Percentiles rank a stretch among this genome's conserved stretches.
Conservation (phyloP, 2,329 filamentous ascomycete genomes). For the Lachnellula arida region DNA sequence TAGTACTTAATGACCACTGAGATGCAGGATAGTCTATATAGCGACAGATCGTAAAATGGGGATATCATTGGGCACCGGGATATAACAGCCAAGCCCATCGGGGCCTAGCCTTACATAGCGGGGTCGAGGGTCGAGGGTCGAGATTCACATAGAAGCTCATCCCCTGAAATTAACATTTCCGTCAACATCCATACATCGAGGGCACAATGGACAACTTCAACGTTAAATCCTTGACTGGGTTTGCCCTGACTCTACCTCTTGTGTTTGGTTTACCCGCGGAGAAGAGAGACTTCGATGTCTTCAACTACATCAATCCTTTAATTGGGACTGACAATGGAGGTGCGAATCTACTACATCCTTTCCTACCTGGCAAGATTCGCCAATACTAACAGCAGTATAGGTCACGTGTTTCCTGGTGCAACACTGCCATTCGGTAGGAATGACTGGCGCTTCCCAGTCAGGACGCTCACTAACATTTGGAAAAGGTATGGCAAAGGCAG, state of each 20-base stretch:
- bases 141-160: neutral
- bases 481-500: slow-evolving; percentile 41
- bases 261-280: neutral
- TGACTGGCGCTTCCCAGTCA: too few relatives aligned
- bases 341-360: neutral
- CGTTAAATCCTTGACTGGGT: neutral
- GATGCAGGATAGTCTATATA: too few relatives aligned
- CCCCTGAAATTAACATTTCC: neutral
- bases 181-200: neutral
- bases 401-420: slow-evolving; percentile 53
- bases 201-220: neutral
- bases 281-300: slow-evolving; percentile 29
- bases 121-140: too few relatives aligned
- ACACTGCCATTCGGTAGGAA: slow-evolving; percentile 46
- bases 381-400: slow-evolving; percentile 7
- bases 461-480: slow-evolving; percentile 21
- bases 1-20: neutral
- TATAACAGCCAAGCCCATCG: too few relatives aligned
- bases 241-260: neutral
- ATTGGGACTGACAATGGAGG: slow-evolving; percentile 53
- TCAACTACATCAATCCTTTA: slow-evolving; percentile 45
- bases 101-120: too few relatives aligned
- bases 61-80: too few relatives aligned
- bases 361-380: neutral
- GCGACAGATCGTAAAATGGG: too few relatives aligned